Conservation (phyloP, 208 protist species). For the Acanthamoeba lenticulata region DNA sequence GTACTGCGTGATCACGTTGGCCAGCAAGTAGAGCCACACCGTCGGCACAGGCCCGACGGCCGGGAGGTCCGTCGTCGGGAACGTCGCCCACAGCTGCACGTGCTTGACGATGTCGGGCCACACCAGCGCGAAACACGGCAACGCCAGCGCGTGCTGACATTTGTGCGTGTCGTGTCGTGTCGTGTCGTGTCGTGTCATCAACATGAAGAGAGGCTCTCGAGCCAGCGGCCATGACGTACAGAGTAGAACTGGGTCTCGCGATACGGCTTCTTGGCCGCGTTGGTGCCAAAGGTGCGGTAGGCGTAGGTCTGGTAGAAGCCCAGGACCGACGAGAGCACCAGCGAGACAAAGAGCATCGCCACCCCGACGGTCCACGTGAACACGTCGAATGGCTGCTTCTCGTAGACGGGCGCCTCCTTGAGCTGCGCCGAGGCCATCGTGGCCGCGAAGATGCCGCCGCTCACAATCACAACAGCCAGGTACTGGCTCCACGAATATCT, state of each 20-base stretch:
- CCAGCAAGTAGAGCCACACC: slow-evolving; percentile 26
- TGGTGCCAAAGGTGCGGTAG: background rate
- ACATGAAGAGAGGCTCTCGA: background rate
- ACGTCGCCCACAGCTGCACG: background rate
- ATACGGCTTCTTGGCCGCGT: slow-evolving; percentile 17
- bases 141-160: slow-evolving; percentile 11
- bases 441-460: slow-evolving; percentile 47
- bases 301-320: slow-evolving; percentile 40
- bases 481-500: slow-evolving; percentile 63
- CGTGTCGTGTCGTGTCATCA: background rate
- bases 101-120: background rate
- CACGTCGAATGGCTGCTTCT: background rate
- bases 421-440: slow-evolving; percentile 49
- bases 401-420: background rate
- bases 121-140: slow-evolving; percentile 13
- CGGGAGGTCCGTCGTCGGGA: background rate
- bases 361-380: slow-evolving; percentile 6
- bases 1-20: slow-evolving; percentile 66
- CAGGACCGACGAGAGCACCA: slow-evolving; percentile 46
- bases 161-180: background rate
- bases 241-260: slow-evolving; percentile 50
- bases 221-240: background rate
- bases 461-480: slow-evolving; percentile 47
- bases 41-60: background rate
- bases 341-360: slow-evolving; percentile 53